Percentiles rank a stretch among this genome's conserved stretches.
These are phyloP conservation scores for Nakazawaea holstii DNA, from an alignment of 805 yeast species.

Conservation along the genomic window DNA sequence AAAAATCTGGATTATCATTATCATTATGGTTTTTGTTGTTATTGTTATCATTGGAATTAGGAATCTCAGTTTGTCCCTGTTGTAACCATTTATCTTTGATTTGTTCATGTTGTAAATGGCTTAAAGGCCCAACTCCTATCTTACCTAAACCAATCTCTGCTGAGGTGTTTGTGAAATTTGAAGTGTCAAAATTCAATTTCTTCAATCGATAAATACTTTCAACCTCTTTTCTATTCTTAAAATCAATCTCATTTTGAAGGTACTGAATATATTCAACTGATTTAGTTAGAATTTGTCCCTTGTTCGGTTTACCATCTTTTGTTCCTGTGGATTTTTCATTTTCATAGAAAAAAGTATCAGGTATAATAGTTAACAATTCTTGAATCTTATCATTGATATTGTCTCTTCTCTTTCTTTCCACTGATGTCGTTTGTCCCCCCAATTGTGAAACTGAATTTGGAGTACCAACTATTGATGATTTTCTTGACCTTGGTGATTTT, in stretches of 20 bases:
- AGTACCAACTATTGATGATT: conserved; percentile 9
- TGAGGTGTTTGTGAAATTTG: conserved; percentile 57
- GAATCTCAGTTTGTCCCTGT: background rate
- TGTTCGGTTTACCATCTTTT: conserved; percentile 79
- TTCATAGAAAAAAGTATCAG: conserved; percentile 32
- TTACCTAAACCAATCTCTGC: conserved; percentile 73
- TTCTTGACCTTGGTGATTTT: conserved; percentile 9
- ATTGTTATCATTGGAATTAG: background rate
- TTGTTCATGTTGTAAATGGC: conserved; percentile 27
- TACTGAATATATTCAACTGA: conserved; percentile 67
- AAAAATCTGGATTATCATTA: conserved; percentile 1
- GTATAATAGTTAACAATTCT: conserved; percentile 32
- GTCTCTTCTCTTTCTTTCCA: conserved; percentile 46
- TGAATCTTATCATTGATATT: conserved; percentile 55
- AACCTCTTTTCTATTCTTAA: conserved; percentile 72
- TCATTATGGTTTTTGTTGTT: conserved; percentile 5
- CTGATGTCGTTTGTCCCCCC: conserved; percentile 16
- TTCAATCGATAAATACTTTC: conserved; percentile 60
- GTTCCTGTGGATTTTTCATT: conserved; percentile 57
- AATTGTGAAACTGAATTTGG: background rate
- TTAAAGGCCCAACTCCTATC: conserved; percentile 80
- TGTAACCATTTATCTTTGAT: background rate
- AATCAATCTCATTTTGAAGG: conserved; percentile 70
- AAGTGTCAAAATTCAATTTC: conserved; percentile 37
- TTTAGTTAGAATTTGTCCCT: conserved; percentile 74